Evolutionary conservation across 345 rosid species (phyloP).

Genomic region (Syzygium oleosum): DNA sequence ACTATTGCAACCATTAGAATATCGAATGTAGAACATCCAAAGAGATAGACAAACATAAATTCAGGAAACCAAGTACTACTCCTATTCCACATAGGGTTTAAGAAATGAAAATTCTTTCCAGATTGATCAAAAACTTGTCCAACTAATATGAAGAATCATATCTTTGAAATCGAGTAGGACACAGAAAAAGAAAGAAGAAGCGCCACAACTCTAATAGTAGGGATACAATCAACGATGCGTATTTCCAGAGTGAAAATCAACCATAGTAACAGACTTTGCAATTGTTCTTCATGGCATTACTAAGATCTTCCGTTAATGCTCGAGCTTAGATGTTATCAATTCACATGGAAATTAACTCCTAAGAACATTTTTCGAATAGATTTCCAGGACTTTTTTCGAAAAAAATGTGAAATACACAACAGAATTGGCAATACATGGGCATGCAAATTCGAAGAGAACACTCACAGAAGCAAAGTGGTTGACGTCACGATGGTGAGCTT

Average conservation of each 20-base stretch:
- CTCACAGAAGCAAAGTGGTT: conserved; percentile 85
- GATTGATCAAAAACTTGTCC: neutral
- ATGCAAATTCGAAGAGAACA: neutral
- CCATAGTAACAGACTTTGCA: neutral
- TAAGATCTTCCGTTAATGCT: neutral
- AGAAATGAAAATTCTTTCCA: neutral
- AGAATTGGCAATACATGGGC: neutral
- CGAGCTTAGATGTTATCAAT: neutral
- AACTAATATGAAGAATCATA: neutral
- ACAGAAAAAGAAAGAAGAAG: neutral
- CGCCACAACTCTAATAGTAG: neutral
- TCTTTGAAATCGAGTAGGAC: neutral
- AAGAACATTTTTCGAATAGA: neutral
- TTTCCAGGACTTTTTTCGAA: neutral
- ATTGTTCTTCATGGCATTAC: neutral
- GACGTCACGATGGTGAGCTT: conserved; percentile 84
- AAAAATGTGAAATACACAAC: neutral
- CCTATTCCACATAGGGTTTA: neutral
- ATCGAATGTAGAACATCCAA: neutral
- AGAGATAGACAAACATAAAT: neutral
- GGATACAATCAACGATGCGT: neutral
- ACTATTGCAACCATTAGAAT: neutral
- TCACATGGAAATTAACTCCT: neutral
- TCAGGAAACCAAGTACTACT: neutral
- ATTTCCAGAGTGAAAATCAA: neutral